phyloP scores from a whole-genome alignment of 768 basidiomycete genomes.

The Amanita pallidorosea region DNA sequence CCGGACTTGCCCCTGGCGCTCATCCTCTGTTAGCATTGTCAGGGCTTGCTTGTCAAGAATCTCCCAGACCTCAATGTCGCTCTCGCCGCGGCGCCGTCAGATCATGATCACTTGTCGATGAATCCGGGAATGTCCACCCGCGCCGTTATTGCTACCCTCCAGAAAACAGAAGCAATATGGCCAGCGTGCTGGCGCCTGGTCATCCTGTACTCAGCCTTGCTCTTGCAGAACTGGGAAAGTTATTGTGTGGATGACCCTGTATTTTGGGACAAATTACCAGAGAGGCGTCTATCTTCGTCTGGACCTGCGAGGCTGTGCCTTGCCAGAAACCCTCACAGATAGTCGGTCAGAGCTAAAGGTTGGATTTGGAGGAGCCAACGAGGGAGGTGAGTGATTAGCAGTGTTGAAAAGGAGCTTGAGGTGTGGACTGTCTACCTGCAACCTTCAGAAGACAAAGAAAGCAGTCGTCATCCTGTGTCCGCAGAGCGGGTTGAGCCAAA shows the following conservation, averaged over 20 bases:
- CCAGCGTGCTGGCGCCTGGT: conserved; percentile 40
- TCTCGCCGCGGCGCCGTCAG: not conserved
- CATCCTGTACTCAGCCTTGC: conserved; percentile 75
- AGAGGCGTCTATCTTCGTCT: conserved; percentile 43
- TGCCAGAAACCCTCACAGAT: conserved; percentile 51
- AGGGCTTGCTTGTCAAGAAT: conserved; percentile 58
- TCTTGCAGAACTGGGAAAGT: conserved; percentile 70
- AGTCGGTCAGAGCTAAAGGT: conserved; percentile 52
- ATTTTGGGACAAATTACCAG: conserved; percentile 4
- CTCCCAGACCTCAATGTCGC: conserved; percentile 18
- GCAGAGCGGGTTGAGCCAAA: no score
- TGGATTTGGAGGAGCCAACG: conserved; percentile 61
- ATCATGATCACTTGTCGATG: not conserved
- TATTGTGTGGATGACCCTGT: conserved; percentile 64
- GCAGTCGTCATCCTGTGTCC: no score
- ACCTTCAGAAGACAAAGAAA: no score
- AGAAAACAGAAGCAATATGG: conserved; percentile 16
- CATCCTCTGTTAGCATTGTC: conserved; percentile 72
- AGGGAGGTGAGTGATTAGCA: conserved; percentile 56
- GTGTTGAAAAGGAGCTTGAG: conserved; percentile 62
- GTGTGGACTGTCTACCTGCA: conserved; percentile 58
- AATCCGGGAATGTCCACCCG: not conserved
- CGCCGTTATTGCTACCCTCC: not conserved
- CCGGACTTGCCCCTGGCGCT: conserved; percentile 49
- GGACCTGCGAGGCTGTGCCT: conserved; percentile 52